Evolutionary conservation across 202 grass and related monocot species (phyloP), one percentile per base, ranked within the genome.

Genomic region (Schoenoplectus triqueter): DNA sequence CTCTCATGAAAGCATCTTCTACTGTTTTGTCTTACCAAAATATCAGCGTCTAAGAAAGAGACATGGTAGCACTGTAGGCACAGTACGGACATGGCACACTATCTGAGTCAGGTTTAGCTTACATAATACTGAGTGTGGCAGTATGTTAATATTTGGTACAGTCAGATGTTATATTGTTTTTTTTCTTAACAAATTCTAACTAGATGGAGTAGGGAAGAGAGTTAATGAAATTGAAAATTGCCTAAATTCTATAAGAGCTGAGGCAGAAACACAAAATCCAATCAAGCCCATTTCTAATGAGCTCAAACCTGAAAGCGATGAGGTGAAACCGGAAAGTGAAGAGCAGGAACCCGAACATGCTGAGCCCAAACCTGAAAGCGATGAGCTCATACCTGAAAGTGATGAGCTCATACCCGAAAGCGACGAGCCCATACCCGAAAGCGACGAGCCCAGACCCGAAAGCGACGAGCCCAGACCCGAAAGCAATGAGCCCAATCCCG

Each of bases 161-260:
- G 22, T 50, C 21, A 13, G 9, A 39, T 56, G 20, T 72, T 19
- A 72, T 83, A 48, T 56, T 89, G 76, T n/a, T 11, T 7, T 77
- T 51, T 49, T 79, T 77, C 88, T 92, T 97, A 89, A 93, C 92
- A 63, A 51, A 54, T 22, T 52, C 46, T 41, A 52, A 97, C 95
- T 94, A 93, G 95, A 98, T 81, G 88, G 95, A 80, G 87, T 98
- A 89, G 95, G 92, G 64, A 63, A 70, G 14, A 92, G 86, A 87
- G 93, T 98, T 3, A 88, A 93, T 82, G 88, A 98, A 85, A 17
- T 98, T 87, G 95, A 98, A 76, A 69, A 92, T 66, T 93, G 87
- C 81, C 86, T 98, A 69, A 95, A 88, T 73, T 87, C 87, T 22
- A 84, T 98, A 82, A 98, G 88, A 87, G 85, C 84, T 48, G 95